Evolutionary conservation across 2,329 filamentous ascomycete genomes (phyloP).

Genomic region (Aspergillus fumigatiaffinis): DNA sequence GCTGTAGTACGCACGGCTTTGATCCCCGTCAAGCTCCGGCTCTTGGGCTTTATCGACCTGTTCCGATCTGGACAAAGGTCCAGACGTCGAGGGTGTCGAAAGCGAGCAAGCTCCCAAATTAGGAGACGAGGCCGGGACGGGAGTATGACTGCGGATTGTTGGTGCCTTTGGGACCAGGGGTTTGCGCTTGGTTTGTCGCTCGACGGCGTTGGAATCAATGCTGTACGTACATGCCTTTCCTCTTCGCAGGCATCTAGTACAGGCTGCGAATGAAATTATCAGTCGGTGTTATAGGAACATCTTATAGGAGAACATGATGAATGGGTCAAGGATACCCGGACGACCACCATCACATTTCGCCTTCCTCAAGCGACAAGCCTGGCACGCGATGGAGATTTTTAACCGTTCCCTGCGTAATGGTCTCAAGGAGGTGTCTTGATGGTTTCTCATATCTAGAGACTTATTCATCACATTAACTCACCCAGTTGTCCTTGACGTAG

Average conservation of each 20-base stretch:
- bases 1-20: slow-evolving; percentile 6
- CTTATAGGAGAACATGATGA: not conserved
- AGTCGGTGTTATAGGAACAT: not conserved
- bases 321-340: slow-evolving; percentile 8
- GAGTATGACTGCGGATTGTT: not conserved
- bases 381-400: slow-evolving; percentile 15
- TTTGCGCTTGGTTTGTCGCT: not conserved
- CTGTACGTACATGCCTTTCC: slow-evolving; percentile 12
- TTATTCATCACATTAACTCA: too few relatives aligned
- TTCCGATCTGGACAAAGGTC: not conserved
- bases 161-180: not conserved
- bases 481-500: too few relatives aligned
- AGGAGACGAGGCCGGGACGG: not conserved
- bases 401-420: slow-evolving; percentile 9
- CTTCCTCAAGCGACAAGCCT: slow-evolving; percentile 15
- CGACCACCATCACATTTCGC: slow-evolving; percentile 16
- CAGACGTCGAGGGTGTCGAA: not conserved
- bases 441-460: too few relatives aligned
- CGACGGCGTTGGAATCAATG: not conserved
- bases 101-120: not conserved
- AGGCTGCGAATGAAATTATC: slow-evolving; percentile 2
- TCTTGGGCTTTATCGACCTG: not conserved
- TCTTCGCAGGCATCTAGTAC: slow-evolving; percentile 6
- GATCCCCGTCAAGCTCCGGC: not conserved
- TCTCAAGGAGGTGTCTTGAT: not conserved